A percentile compares a stretch with the other conserved stretches of the same genome.
phyloP scores from a whole-genome alignment of 2,329 filamentous ascomycete species.

The Calonectria leucothoes region DNA sequence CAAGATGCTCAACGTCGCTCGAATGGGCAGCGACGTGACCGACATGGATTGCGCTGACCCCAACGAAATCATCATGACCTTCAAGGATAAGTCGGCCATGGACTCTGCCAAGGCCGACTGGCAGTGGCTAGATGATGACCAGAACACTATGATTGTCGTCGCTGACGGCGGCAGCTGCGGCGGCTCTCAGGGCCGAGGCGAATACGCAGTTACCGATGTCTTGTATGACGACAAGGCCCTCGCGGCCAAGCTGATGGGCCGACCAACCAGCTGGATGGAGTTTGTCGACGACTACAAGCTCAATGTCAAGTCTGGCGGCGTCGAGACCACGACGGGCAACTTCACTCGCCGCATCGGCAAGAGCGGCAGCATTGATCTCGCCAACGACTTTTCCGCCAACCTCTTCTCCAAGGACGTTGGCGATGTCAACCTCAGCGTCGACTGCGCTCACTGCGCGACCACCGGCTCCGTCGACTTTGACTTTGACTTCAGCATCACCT shows the following conservation, averaged over 20 bases:
- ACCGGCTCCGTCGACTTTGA: slow-evolving; percentile 11
- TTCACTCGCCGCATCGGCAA: neutral
- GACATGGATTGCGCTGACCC: neutral
- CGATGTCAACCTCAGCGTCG: neutral
- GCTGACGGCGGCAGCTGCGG: neutral
- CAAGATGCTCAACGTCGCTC: slow-evolving; percentile 12
- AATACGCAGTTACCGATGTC: neutral
- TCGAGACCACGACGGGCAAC: neutral
- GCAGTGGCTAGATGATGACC: neutral
- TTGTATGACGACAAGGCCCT: neutral
- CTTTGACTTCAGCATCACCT: neutral
- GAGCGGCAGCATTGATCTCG: slow-evolving; percentile 1
- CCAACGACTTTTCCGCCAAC: slow-evolving; percentile 10
- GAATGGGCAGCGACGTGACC: slow-evolving; percentile 1
- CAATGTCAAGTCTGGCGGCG: neutral
- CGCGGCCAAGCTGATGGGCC: neutral
- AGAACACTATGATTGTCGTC: neutral
- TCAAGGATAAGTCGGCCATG: neutral
- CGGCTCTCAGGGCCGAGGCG: neutral
- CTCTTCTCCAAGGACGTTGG: slow-evolving; percentile 3
- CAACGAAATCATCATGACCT: neutral
- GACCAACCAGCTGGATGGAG: neutral
- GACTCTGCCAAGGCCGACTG: neutral
- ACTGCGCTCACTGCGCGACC: slow-evolving; percentile 9
- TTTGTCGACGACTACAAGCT: neutral